A percentile compares a stretch with the other conserved stretches of the same genome.
These are phyloP conservation scores for Lasiosphaeria hispida DNA, from an alignment of 495 filamentous ascomycete species.

Conservation along the genomic window DNA sequence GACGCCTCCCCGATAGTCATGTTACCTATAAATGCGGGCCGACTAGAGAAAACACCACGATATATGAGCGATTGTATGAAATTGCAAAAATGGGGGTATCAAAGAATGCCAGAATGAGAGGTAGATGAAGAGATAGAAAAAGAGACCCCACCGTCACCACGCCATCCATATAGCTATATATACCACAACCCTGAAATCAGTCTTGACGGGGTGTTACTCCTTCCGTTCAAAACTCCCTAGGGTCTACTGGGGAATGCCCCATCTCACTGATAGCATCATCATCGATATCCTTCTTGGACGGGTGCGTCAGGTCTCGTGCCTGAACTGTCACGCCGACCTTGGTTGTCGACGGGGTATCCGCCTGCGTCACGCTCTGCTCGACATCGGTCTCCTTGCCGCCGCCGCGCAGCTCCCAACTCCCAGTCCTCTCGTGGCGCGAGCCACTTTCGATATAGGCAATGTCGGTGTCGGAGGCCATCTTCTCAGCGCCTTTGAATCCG, in stretches of 20 bases:
- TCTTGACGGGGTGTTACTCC: too few species aligned
- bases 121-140: neutral
- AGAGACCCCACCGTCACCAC: neutral
- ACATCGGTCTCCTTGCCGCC: constrained; percentile 11
- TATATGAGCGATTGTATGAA: constrained; percentile 9
- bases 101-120: constrained; percentile 7
- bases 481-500: constrained; percentile 40
- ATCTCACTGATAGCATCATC: constrained; percentile 24
- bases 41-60: neutral
- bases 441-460: constrained; percentile 33
- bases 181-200: neutral
- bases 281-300: constrained; percentile 7
- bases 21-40: too few species aligned
- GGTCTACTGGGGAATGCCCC: constrained; percentile 15
- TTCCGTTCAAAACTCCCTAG: constrained; percentile 18
- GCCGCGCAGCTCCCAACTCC: constrained; percentile 41
- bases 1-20: too few species aligned
- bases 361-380: neutral
- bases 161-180: neutral
- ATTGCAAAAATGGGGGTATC: constrained; percentile 9
- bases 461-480: constrained; percentile 38
- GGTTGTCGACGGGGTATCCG: neutral
- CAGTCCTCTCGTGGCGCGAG: constrained; percentile 34
- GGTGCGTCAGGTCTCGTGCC: neutral
- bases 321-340: neutral